Percentiles rank a stretch among this genome's conserved stretches.
phyloP scores from a whole-genome alignment of 2,329 filamentous ascomycete species.

The Fusarium sp. region DNA sequence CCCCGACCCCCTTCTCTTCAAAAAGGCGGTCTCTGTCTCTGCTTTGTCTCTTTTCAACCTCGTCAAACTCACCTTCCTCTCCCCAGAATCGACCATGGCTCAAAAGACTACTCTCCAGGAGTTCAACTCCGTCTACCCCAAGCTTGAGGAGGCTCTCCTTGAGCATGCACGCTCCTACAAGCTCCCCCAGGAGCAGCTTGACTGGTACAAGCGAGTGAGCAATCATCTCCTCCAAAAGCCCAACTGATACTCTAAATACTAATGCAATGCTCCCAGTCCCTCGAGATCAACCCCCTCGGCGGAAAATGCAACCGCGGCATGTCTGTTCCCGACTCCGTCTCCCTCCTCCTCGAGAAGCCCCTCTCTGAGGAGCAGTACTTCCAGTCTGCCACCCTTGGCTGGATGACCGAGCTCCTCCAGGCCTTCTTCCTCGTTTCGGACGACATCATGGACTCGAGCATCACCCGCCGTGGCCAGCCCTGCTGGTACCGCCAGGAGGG shows the following conservation, averaged over 20 bases:
- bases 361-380: constrained; percentile 89
- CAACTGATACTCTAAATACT: neutral
- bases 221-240: neutral
- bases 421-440: constrained; percentile 99
- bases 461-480: constrained; percentile 92
- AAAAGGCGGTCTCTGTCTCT: constrained; percentile 24
- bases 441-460: constrained; percentile 97
- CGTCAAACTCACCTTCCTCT: neutral
- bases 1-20: constrained; percentile 14
- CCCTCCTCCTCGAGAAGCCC: constrained; percentile 78
- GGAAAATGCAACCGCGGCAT: constrained; percentile 99
- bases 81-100: constrained; percentile 60
- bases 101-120: constrained; percentile 83
- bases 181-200: constrained; percentile 80
- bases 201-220: constrained; percentile 86
- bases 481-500: constrained; percentile 95
- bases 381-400: constrained; percentile 87
- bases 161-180: constrained; percentile 85
- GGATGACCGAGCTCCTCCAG: constrained; percentile 98
- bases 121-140: constrained; percentile 91
- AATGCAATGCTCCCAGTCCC: constrained; percentile 53
- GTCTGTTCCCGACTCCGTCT: constrained; percentile 92
- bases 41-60: neutral
- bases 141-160: constrained; percentile 84
- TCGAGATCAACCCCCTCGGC: constrained; percentile 88